A percentile compares a stretch with the other conserved stretches of the same genome.
phyloP scores from a whole-genome alignment of 2,329 filamentous ascomycete species.

The Drechslerella stenobrocha region DNA sequence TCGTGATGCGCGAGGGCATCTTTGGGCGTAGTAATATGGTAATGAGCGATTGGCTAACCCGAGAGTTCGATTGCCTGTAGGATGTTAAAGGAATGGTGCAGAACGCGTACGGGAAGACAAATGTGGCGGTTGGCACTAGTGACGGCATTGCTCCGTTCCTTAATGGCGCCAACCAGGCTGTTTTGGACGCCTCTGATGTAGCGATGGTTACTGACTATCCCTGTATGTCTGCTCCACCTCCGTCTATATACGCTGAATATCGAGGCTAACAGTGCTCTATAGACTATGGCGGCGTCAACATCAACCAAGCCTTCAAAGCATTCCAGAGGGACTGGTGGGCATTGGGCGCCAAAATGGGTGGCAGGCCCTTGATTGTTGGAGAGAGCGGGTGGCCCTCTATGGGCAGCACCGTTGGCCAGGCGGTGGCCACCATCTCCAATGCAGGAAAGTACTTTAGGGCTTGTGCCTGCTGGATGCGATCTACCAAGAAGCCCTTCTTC shows the following conservation, averaged over 20 bases:
- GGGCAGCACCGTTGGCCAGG: constrained; percentile 63
- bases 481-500: constrained; percentile 49
- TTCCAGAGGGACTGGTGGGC: constrained; percentile 42
- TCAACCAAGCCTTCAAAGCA: constrained; percentile 27
- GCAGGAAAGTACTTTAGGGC: constrained; percentile 67
- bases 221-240: constrained; percentile 23
- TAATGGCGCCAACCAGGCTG: constrained; percentile 64
- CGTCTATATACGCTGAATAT: background rate
- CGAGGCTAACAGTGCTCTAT: constrained; percentile 20
- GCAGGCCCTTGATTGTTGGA: constrained; percentile 65
- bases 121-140: constrained; percentile 66
- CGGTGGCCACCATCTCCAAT: constrained; percentile 63
- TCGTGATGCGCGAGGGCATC: constrained; percentile 51
- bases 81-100: constrained; percentile 62
- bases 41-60: constrained; percentile 52
- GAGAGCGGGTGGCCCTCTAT: constrained; percentile 69
- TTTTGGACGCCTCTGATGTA: constrained; percentile 65
- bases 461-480: constrained; percentile 61
- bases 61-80: constrained; percentile 52
- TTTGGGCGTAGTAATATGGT: constrained; percentile 49
- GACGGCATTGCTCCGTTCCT: constrained; percentile 70
- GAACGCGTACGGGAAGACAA: constrained; percentile 57
- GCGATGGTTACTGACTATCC: constrained; percentile 43
- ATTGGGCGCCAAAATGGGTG: constrained; percentile 49
- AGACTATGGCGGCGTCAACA: constrained; percentile 46